These are phyloP conservation scores for Colletotrichum eremochloae DNA, from an alignment of 2,329 filamentous ascomycete species.

Conservation along the genomic window DNA sequence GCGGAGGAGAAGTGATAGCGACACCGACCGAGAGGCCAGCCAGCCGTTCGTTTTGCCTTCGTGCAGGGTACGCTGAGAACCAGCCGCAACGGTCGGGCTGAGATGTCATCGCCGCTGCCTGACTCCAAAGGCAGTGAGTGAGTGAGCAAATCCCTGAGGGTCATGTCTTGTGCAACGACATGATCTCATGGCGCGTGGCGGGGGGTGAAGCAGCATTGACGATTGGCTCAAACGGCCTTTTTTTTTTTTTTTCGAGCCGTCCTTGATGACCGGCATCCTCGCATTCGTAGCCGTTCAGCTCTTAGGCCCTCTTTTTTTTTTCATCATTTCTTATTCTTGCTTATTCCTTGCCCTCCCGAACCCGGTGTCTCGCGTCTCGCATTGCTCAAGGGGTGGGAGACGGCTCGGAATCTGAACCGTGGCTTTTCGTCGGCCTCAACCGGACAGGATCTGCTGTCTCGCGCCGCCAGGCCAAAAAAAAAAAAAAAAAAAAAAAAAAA, in stretches of 20 bases:
- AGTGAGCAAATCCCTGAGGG: not conserved
- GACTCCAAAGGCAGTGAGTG: not conserved
- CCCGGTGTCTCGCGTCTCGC: not conserved
- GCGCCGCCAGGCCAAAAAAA: not conserved
- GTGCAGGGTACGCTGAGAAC: not conserved
- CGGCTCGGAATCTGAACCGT: not conserved
- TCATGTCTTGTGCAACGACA: not conserved
- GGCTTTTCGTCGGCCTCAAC: not conserved
- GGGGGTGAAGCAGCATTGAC: not conserved
- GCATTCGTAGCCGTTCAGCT: not conserved
- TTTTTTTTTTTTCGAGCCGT: not conserved
- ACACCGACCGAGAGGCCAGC: not conserved
- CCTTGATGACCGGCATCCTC: not conserved
- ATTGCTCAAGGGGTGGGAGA: not conserved
- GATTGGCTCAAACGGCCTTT: not conserved
- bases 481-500: too few species aligned
- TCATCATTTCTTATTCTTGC: not conserved
- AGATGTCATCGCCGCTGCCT: not conserved
- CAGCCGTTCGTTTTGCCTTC: not conserved
- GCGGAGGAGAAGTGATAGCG: not conserved
- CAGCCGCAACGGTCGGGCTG: conserved; percentile 1
- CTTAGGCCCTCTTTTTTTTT: not conserved
- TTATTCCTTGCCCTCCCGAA: not conserved
- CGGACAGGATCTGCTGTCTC: not conserved
- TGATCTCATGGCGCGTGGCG: not conserved